These are phyloP conservation scores for Labyrinthula sp. DNA, from an alignment of 352 stramenopile species.

Conservation along the genomic window DNA sequence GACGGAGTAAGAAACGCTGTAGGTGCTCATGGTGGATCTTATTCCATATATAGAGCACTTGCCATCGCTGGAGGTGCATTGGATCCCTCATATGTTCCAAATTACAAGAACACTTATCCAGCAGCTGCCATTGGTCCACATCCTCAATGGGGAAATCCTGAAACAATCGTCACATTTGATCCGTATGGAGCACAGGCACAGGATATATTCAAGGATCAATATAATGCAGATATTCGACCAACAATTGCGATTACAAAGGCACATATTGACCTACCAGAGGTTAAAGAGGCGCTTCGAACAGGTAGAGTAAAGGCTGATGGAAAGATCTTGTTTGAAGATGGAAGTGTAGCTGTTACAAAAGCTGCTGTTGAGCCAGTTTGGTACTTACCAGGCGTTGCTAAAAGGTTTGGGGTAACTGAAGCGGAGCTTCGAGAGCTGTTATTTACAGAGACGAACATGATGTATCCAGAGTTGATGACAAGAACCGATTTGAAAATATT, in stretches of 20 bases:
- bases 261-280: slow-evolving; percentile 97
- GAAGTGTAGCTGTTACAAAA: slow-evolving; percentile 76
- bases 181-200: slow-evolving; percentile 47
- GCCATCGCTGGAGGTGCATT: slow-evolving; percentile 60
- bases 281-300: slow-evolving; percentile 72
- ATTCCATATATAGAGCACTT: slow-evolving; percentile 92
- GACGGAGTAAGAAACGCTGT: slow-evolving; percentile 63
- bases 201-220: slow-evolving; percentile 67
- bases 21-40: slow-evolving; percentile 83
- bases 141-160: slow-evolving; percentile 72
- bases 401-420: slow-evolving; percentile 89
- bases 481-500: slow-evolving; percentile 94
- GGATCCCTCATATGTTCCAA: slow-evolving; percentile 56
- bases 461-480: slow-evolving; percentile 97
- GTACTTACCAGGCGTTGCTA: slow-evolving; percentile 92
- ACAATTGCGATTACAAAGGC: slow-evolving; percentile 89
- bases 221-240: slow-evolving; percentile 89
- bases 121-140: slow-evolving; percentile 89
- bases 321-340: slow-evolving; percentile 70
- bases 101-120: slow-evolving; percentile 72
- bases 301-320: slow-evolving; percentile 80
- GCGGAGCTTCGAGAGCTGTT: slow-evolving; percentile 78
- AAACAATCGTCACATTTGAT: slow-evolving; percentile 63
- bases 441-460: slow-evolving; percentile 97
- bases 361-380: slow-evolving; percentile 95